Evolutionary conservation across 345 rosid species (phyloP).

Genomic region (Kernera saxatilis): DNA sequence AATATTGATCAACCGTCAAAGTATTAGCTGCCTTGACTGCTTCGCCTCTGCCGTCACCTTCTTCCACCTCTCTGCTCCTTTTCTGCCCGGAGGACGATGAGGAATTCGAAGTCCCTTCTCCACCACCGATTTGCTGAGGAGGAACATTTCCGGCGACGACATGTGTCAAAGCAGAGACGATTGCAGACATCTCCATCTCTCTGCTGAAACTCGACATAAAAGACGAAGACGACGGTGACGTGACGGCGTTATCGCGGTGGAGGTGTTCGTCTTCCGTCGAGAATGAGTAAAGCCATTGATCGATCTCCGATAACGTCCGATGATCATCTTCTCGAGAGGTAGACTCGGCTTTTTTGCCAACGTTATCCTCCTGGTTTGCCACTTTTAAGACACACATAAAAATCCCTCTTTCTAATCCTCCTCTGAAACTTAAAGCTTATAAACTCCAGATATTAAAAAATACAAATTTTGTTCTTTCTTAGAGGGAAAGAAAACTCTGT

Average conservation of each 20-base stretch:
- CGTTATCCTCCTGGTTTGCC: conserved; percentile 34
- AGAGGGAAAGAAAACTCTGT: conserved; percentile 32
- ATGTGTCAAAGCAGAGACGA: conserved; percentile 67
- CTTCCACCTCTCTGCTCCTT: conserved; percentile 37
- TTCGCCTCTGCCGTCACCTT: conserved; percentile 6
- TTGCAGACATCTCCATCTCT: conserved; percentile 67
- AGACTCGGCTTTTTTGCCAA: conserved; percentile 15
- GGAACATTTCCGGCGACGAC: conserved; percentile 66
- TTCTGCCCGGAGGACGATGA: conserved; percentile 29
- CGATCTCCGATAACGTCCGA: conserved; percentile 25
- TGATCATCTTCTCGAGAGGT: conserved; percentile 25
- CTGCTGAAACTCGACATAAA: conserved; percentile 31
- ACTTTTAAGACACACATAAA: conserved; percentile 32
- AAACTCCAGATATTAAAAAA: not conserved
- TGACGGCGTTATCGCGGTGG: not conserved
- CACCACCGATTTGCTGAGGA: not conserved
- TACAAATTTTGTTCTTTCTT: conserved; percentile 4
- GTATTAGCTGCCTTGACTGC: conserved; percentile 16
- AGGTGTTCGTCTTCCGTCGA: not conserved
- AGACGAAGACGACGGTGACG: not conserved
- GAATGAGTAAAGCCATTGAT: conserved; percentile 25
- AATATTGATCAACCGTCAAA: conserved; percentile 32
- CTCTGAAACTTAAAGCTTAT: conserved; percentile 1
- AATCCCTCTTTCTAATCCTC: not conserved
- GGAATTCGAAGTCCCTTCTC: conserved; percentile 25